Conservation (phyloP, 352 stramenopile species). For the Halophytophthora batemanensis region DNA sequence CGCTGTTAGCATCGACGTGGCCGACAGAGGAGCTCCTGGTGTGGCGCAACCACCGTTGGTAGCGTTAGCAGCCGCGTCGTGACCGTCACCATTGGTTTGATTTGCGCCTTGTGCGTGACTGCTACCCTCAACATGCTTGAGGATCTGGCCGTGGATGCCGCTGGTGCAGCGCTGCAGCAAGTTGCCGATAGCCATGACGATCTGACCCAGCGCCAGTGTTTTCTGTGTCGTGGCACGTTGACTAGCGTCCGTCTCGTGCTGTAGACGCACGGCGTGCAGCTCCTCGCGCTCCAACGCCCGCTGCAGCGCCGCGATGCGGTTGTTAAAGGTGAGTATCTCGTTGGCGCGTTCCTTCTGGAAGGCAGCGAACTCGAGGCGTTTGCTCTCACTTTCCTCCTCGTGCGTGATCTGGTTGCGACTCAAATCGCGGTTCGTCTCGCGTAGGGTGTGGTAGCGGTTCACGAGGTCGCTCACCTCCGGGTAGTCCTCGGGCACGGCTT, state of each 20-base stretch:
- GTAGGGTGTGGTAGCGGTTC: conserved; percentile 91
- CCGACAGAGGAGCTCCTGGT: conserved; percentile 9
- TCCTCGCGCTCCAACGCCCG: conserved; percentile 73
- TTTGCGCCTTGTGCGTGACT: conserved; percentile 18
- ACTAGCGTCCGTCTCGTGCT: conserved; percentile 87
- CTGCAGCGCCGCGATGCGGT: conserved; percentile 87
- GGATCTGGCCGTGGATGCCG: conserved; percentile 82
- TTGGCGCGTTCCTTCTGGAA: conserved; percentile 91
- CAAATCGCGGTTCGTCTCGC: conserved; percentile 87
- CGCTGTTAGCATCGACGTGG: conserved; percentile 7
- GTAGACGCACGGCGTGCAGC: conserved; percentile 62
- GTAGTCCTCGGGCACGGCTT: conserved; percentile 89
- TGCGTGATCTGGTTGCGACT: conserved; percentile 68
- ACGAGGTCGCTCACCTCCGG: conserved; percentile 90
- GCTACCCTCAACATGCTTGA: conserved; percentile 81
- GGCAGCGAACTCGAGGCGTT: conserved; percentile 72
- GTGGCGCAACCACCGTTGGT: background rate
- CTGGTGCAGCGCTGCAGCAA: conserved; percentile 81
- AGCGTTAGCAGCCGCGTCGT: conserved; percentile 3
- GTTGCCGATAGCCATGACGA: conserved; percentile 87
- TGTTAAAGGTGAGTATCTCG: conserved; percentile 92
- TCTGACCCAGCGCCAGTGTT: conserved; percentile 88
- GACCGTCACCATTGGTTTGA: conserved; percentile 13
- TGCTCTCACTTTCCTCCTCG: conserved; percentile 86
- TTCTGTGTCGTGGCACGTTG: conserved; percentile 89